Conservation (phyloP, 306 rosid genomes). For the Ceratonia siliqua region DNA sequence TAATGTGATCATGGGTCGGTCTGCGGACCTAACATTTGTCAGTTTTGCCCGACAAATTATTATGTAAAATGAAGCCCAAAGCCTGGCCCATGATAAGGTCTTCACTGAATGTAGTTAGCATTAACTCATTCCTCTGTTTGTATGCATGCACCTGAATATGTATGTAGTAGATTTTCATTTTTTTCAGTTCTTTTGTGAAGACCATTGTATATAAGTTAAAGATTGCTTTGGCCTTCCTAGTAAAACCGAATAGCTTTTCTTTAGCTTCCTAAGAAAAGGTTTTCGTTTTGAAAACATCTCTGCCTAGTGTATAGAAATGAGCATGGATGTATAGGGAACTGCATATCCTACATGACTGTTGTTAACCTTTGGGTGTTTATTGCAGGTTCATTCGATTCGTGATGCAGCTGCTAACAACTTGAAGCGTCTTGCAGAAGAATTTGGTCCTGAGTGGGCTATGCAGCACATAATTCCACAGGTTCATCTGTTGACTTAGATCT, state of each 20-base stretch:
- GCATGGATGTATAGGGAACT: background rate
- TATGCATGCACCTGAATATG: background rate
- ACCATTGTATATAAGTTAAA: background rate
- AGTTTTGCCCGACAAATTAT: no score
- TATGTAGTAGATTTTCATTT: background rate
- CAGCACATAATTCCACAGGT: constrained; percentile 87
- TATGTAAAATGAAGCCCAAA: no score
- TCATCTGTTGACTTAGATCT: constrained; percentile 21
- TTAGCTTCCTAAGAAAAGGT: background rate
- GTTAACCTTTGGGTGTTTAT: background rate
- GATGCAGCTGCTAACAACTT: constrained; percentile 85
- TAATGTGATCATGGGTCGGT: no score
- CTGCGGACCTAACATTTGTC: no score
- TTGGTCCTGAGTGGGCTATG: constrained; percentile 91
- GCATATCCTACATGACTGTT: background rate
- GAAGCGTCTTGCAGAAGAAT: constrained; percentile 91
- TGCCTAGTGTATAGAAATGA: background rate
- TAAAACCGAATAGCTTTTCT: background rate
- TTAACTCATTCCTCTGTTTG: background rate
- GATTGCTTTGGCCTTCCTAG: background rate
- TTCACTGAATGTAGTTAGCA: background rate
- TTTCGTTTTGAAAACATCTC: background rate
- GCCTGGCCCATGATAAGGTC: no score
- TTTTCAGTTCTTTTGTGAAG: background rate
- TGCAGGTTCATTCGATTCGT: constrained; percentile 74